Base-by-base conservation (phyloP, 495 filamentous ascomycete species). In the Lasiosphaeria miniovina region DNA sequence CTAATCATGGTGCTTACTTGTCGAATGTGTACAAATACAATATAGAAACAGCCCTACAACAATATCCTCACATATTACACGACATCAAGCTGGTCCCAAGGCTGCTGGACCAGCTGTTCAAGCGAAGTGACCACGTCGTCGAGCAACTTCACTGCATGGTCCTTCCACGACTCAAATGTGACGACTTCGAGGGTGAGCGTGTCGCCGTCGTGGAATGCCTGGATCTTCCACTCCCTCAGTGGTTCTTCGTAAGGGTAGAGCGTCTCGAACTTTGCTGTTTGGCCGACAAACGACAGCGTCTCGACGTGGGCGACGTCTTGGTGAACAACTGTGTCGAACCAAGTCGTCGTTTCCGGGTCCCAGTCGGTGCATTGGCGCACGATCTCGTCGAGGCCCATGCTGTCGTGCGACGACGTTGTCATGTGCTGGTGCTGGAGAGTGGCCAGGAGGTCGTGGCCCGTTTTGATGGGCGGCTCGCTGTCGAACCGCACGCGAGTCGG, bases 271-370 rank as follows among this genome's bases (percentile, higher is more conserved):
- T 68, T 61, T 3, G 59, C 54, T n/a, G 36, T 46, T 55, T 52
- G 15, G 1, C 50, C 62, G 2, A 53, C 54, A 41, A 79, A 74
- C 50, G 55, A 57, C 10, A 80, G 60, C 14, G 65, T 52, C 53
- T 77, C 77, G 31, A 78, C 72, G 12, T 78, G 72, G 50, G 69
- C 70, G 49, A 78, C 76, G 36, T 78, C 76, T 59, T 79, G 75
- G 49, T 80, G 76, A n/a, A 80, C 76, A 0, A 79, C 71, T 1
- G 69, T 67, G 49, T 77, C 75, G 41, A 80, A 79, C 68, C 73
- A 78, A 11, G 67, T 61, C 35, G 55, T 61, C 0, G 52, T 57
- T 0, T 14, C 61, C 0, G 58, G 33, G 38, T 58, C 62, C 48
- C 65, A 71, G 0, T 67, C 61, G 0, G 57, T 68, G 49, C 73